phyloP scores from a whole-genome alignment of 352 stramenopile genomes.

The Phytophthora fragariae region DNA sequence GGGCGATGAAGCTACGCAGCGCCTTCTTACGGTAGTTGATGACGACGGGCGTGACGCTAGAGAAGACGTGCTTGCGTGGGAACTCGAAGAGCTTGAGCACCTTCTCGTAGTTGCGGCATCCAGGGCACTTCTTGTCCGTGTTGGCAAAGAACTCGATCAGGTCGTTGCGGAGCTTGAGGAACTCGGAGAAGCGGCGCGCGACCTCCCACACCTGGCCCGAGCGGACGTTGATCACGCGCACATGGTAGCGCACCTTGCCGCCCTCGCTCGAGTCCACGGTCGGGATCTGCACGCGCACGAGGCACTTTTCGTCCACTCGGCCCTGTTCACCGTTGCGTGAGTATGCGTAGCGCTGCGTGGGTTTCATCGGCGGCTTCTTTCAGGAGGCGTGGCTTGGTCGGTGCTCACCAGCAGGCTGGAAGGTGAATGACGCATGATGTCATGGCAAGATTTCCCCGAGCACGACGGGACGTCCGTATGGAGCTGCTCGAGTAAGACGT shows the following conservation, averaged over 20 bases:
- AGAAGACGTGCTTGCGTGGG: conserved; percentile 85
- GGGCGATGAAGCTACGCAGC: conserved; percentile 70
- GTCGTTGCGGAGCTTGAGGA: conserved; percentile 74
- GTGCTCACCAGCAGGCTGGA: conserved; percentile 30
- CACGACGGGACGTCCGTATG: conserved; percentile 33
- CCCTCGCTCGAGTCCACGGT: conserved; percentile 42
- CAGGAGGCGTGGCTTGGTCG: conserved; percentile 4
- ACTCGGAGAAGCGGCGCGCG: conserved; percentile 83
- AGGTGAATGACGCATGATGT: conserved; percentile 30
- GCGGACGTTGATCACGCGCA: conserved; percentile 72
- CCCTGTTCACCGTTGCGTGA: conserved; percentile 78
- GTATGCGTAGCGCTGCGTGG: conserved; percentile 70
- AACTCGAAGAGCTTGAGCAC: conserved; percentile 86
- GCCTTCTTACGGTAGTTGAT: conserved; percentile 87
- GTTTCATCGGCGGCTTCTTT: conserved; percentile 50
- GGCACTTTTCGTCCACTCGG: conserved; percentile 72
- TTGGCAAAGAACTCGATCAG: conserved; percentile 69
- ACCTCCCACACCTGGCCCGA: conserved; percentile 78
- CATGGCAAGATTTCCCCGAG: background rate
- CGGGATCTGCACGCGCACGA: conserved; percentile 74
- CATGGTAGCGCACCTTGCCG: conserved; percentile 75
- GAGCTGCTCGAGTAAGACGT: conserved; percentile 35
- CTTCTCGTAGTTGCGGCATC: conserved; percentile 87
- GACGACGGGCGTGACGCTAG: conserved; percentile 74
- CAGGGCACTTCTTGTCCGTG: conserved; percentile 76